phyloP scores from a whole-genome alignment of 345 rosid species.

The Eucalyptus pumila region DNA sequence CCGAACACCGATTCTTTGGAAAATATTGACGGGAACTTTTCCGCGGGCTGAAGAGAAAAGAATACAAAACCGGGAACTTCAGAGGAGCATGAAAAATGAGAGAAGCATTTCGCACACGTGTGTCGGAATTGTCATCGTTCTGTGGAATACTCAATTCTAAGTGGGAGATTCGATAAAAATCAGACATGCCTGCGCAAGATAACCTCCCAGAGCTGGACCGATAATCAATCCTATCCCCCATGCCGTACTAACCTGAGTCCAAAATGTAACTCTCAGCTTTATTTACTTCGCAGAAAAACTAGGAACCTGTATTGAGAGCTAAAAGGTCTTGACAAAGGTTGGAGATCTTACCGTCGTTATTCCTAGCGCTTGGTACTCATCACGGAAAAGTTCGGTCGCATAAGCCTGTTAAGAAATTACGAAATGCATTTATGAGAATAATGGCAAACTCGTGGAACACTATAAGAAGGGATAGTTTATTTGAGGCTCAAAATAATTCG shows the following conservation, averaged over 20 bases:
- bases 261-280: background rate
- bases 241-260: conserved; percentile 72
- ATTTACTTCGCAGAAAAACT: background rate
- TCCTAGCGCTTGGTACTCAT: conserved; percentile 74
- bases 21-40: conserved; percentile 58
- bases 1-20: conserved; percentile 64
- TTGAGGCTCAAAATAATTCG: background rate
- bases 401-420: conserved; percentile 45
- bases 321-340: background rate
- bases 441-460: background rate
- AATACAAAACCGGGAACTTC: background rate
- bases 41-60: conserved; percentile 51
- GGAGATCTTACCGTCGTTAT: conserved; percentile 57
- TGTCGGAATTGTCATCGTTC: background rate
- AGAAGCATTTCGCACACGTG: background rate
- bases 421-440: background rate
- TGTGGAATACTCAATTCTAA: background rate
- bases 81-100: background rate
- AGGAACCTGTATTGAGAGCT: background rate
- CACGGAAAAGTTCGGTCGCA: conserved; percentile 58
- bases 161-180: background rate
- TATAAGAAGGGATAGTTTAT: background rate
- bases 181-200: conserved; percentile 68
- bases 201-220: conserved; percentile 97
- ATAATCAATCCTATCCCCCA: conserved; percentile 96